A percentile compares a stretch with the other conserved stretches of the same genome.
phyloP scores from a whole-genome alignment of 352 stramenopile genomes.

The Phytophthora tubulina region DNA sequence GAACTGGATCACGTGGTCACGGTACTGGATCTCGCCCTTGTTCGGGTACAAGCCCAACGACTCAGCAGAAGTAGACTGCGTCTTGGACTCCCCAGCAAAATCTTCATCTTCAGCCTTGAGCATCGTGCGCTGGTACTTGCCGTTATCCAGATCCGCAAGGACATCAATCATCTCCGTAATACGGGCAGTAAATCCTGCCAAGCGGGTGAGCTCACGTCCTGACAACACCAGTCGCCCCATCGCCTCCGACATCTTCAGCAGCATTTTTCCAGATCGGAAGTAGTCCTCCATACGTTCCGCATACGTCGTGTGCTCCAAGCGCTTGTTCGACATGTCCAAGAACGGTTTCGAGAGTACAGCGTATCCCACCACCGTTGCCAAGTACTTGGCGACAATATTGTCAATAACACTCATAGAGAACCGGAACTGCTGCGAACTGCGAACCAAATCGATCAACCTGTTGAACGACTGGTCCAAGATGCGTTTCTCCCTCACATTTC shows the following conservation, averaged over 20 bases:
- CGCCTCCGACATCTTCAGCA: constrained; percentile 87
- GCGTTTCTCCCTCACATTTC: constrained; percentile 84
- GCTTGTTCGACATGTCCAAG: constrained; percentile 63
- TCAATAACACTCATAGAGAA: constrained; percentile 87
- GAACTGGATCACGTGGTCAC: constrained; percentile 89
- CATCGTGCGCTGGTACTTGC: constrained; percentile 83
- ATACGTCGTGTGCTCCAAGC: constrained; percentile 69
- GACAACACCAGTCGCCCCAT: constrained; percentile 89
- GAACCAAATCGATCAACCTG: constrained; percentile 68
- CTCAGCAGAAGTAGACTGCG: constrained; percentile 49
- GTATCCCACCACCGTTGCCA: constrained; percentile 87
- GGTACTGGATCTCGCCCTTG: constrained; percentile 63
- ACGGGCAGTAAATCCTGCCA: constrained; percentile 82
- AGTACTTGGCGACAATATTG: constrained; percentile 90
- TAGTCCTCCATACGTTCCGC: constrained; percentile 88
- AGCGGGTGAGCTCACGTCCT: constrained; percentile 82
- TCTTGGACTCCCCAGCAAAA: constrained; percentile 26
- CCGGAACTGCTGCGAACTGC: constrained; percentile 86
- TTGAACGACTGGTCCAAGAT: constrained; percentile 82
- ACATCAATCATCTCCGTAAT: constrained; percentile 87
- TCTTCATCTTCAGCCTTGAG: constrained; percentile 57
- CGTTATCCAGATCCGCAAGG: constrained; percentile 67
- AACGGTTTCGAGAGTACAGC: constrained; percentile 81
- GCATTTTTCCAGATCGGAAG: constrained; percentile 87
- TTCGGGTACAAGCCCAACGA: constrained; percentile 68